These are phyloP conservation scores for Raffaelea arxii DNA, from an alignment of 2,329 filamentous ascomycete genomes.

Conservation along the genomic window DNA sequence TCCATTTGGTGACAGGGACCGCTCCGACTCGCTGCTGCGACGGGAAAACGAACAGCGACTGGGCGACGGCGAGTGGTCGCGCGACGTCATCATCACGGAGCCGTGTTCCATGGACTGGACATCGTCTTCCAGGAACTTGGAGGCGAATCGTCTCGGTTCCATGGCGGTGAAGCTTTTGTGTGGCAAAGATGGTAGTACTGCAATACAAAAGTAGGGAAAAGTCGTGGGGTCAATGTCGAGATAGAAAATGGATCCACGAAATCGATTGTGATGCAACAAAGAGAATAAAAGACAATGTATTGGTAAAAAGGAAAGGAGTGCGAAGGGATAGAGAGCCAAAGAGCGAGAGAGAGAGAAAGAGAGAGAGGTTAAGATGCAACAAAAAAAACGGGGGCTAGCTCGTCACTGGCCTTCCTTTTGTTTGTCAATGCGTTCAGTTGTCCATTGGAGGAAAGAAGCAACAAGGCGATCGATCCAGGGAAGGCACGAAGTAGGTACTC, in stretches of 20 bases:
- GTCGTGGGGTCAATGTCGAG: neutral
- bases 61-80: slow-evolving; percentile 10
- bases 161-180: slow-evolving; percentile 10
- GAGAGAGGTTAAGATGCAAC: neutral
- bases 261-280: too few relatives aligned
- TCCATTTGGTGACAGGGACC: slow-evolving; percentile 1
- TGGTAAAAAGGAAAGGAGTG: neutral
- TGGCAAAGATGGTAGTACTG: neutral
- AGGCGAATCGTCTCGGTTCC: slow-evolving; percentile 14
- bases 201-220: neutral
- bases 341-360: neutral
- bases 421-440: too few relatives aligned
- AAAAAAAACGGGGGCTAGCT: too few relatives aligned
- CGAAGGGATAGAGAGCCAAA: neutral
- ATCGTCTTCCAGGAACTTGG: slow-evolving; percentile 14
- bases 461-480: too few relatives aligned
- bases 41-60: slow-evolving; percentile 12
- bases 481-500: too few relatives aligned
- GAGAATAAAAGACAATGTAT: too few relatives aligned
- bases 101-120: slow-evolving; percentile 3
- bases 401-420: too few relatives aligned
- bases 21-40: slow-evolving; percentile 8
- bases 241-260: too few relatives aligned
- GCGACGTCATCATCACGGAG: slow-evolving; percentile 1
- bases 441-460: too few relatives aligned